Conservation (phyloP, 225 moss, liverwort and hornwort species). For the Antitrichia curtipendula region DNA sequence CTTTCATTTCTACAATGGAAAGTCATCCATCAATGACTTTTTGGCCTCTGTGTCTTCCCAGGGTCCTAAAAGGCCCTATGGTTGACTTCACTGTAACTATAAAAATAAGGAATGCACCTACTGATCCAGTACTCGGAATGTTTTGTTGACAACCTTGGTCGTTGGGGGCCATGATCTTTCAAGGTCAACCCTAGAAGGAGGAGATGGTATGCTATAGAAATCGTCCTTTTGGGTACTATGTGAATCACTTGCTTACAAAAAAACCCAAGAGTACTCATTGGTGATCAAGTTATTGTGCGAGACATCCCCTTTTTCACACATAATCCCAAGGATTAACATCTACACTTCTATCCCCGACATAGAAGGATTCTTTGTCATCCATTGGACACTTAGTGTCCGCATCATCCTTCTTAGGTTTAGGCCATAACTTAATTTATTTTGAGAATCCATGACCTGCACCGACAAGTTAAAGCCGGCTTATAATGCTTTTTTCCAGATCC, state of each 20-base stretch:
- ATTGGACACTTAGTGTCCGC: background rate
- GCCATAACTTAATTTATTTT: no score
- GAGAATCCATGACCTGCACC: background rate
- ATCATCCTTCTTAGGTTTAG: no score
- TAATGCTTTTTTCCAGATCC: background rate
- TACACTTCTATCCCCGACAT: no score
- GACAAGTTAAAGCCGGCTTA: background rate
- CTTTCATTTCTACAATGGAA: background rate
- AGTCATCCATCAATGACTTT: background rate
- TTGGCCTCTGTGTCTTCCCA: rapidly evolving
- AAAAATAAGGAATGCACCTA: background rate
- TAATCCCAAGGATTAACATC: background rate
- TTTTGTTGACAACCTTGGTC: background rate
- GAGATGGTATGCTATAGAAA: rapidly evolving
- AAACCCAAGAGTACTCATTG: rapidly evolving
- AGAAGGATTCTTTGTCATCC: background rate
- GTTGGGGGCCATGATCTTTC: rapidly evolving
- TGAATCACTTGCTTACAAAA: background rate
- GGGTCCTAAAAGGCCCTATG: rapidly evolving
- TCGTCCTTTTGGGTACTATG: rapidly evolving
- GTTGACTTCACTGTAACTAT: background rate
- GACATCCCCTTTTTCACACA: rapidly evolving
- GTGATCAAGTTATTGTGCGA: background rate
- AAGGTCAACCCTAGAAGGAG: rapidly evolving
- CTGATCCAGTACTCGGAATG: background rate